phyloP scores from a whole-genome alignment of 345 rosid species.

The Brassica nigra region DNA sequence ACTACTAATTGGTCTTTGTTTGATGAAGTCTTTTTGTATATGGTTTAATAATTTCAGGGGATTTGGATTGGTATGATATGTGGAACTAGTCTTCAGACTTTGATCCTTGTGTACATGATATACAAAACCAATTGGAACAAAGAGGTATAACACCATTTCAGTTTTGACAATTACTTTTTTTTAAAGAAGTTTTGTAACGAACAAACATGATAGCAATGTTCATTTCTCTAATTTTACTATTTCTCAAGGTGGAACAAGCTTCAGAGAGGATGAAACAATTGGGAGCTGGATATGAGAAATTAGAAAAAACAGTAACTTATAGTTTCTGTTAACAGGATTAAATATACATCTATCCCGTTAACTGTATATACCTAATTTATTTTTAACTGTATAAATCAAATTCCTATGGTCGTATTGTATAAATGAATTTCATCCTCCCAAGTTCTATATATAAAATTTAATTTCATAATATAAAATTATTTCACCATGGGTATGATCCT shows the following conservation, averaged over 20 bases:
- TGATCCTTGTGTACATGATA: slow-evolving; percentile 59
- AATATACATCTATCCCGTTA: neutral
- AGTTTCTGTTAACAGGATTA: neutral
- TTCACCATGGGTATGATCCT: neutral
- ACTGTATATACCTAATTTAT: slow-evolving; percentile 7
- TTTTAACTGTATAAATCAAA: slow-evolving; percentile 8
- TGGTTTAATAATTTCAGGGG: slow-evolving; percentile 50
- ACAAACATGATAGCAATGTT: neutral
- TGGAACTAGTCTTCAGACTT: slow-evolving; percentile 83
- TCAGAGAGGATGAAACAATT: slow-evolving; percentile 67
- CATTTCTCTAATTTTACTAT: neutral
- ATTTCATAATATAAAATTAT: neutral
- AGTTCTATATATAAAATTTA: neutral
- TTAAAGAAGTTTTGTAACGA: neutral
- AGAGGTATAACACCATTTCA: slow-evolving; percentile 49
- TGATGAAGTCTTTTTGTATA: neutral
- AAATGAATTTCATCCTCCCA: neutral
- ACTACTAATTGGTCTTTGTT: neutral
- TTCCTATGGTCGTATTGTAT: neutral
- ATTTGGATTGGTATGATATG: slow-evolving; percentile 94
- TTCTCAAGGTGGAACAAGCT: slow-evolving; percentile 68
- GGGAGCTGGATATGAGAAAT: slow-evolving; percentile 50
- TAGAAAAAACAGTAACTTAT: slow-evolving; percentile 17
- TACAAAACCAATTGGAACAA: slow-evolving; percentile 83
- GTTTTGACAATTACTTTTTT: neutral